phyloP scores from a whole-genome alignment of 495 filamentous ascomycete genomes.

The Xylona heveae region DNA sequence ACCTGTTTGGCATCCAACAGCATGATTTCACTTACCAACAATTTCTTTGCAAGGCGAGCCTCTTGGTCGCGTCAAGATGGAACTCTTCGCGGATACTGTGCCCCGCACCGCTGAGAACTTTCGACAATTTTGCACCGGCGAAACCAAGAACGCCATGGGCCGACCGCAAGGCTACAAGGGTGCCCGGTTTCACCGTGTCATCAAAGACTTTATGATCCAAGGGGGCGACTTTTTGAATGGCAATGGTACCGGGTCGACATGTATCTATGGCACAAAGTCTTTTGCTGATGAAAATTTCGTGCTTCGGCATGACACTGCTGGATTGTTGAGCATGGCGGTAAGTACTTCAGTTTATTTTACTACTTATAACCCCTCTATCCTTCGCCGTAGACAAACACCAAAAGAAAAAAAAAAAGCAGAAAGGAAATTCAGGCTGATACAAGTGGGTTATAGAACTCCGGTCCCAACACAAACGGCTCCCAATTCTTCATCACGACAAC shows the following conservation, averaged over 20 bases:
- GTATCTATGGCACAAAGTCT: conserved; percentile 64
- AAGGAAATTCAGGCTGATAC: no score
- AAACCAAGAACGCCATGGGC: conserved; percentile 63
- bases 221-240: conserved; percentile 93
- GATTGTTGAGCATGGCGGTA: conserved; percentile 86
- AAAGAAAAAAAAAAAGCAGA: no score
- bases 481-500: conserved; percentile 95
- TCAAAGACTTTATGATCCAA: conserved; percentile 94
- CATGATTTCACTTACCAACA: neutral
- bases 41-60: conserved; percentile 41
- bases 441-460: conserved; percentile 67
- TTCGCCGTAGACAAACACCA: conserved; percentile 1
- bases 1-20: neutral
- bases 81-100: conserved; percentile 68
- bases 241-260: conserved; percentile 73
- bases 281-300: conserved; percentile 85
- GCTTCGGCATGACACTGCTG: conserved; percentile 54
- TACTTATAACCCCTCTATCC: neutral
- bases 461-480: conserved; percentile 81
- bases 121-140: conserved; percentile 89
- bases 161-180: conserved; percentile 84
- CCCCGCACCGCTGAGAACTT: conserved; percentile 94
- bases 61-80: conserved; percentile 81
- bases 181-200: conserved; percentile 84
- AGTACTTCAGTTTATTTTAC: conserved; percentile 13